These are phyloP conservation scores for Circinella umbellata DNA, from an alignment of 371 early-diverging fungal genomes.

Conservation along the genomic window DNA sequence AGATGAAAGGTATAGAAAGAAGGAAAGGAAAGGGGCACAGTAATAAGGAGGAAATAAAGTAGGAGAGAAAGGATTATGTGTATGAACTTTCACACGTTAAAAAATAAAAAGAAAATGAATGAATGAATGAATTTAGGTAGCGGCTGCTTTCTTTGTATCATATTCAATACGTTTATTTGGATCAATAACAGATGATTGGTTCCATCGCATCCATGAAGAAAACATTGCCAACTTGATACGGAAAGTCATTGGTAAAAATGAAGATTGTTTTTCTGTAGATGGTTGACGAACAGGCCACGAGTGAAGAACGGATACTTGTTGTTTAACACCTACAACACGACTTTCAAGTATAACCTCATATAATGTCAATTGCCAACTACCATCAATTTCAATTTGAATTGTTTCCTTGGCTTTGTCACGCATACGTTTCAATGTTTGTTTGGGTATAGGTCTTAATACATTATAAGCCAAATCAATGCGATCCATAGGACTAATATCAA, in stretches of 20 bases:
- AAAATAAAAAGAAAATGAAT: too few relatives aligned
- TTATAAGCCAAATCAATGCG: slow-evolving; percentile 28
- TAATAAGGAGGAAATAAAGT: too few relatives aligned
- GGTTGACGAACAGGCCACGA: slow-evolving; percentile 23
- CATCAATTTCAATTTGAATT: slow-evolving; percentile 17
- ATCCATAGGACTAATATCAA: slow-evolving; percentile 27
- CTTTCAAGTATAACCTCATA: slow-evolving; percentile 33
- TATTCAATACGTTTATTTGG: slow-evolving; percentile 15
- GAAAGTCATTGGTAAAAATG: slow-evolving; percentile 20
- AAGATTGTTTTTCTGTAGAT: slow-evolving; percentile 14
- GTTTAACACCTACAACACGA: slow-evolving; percentile 24
- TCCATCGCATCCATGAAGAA: slow-evolving; percentile 25
- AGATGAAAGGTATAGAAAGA: too few relatives aligned
- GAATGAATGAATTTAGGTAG: background rate
- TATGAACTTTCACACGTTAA: too few relatives aligned
- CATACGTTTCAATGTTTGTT: slow-evolving; percentile 7
- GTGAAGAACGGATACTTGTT: slow-evolving; percentile 22
- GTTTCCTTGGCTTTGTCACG: slow-evolving; percentile 21
- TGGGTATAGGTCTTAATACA: slow-evolving; percentile 19
- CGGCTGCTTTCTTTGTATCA: background rate
- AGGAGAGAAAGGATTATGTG: too few relatives aligned
- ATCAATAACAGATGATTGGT: background rate
- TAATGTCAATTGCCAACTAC: slow-evolving; percentile 23
- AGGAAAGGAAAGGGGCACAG: too few relatives aligned
- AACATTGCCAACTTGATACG: slow-evolving; percentile 30